A percentile compares a stretch with the other conserved stretches of the same genome.
Evolutionary conservation across 225 moss, liverwort and hornwort genomes (phyloP).

Genomic region (Pseudoscleropodium purum): DNA sequence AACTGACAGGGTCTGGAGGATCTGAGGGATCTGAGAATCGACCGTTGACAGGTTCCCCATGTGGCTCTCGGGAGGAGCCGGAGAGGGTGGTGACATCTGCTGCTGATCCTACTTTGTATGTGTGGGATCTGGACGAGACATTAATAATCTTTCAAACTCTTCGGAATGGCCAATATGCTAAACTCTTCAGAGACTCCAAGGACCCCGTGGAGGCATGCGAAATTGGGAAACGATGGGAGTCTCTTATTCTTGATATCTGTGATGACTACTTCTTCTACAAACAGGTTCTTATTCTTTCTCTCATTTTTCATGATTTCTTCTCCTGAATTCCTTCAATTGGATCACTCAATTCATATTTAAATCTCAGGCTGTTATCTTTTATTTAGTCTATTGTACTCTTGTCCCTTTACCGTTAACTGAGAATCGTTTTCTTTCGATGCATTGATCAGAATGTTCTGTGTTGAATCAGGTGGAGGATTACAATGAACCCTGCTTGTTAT

Average conservation of each 20-base stretch:
- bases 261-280: conserved; percentile 36
- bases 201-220: conserved; percentile 9
- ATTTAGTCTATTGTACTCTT: neutral
- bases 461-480: conserved; percentile 41
- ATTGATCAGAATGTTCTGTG: neutral
- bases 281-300: neutral
- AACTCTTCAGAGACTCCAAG: conserved; percentile 19
- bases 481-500: conserved; percentile 31
- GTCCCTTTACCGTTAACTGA: neutral
- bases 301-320: neutral
- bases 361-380: too few relatives aligned
- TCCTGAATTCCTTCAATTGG: neutral
- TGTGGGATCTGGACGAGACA: conserved; percentile 45
- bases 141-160: conserved; percentile 41
- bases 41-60: neutral
- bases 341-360: neutral
- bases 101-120: conserved; percentile 21
- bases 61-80: neutral
- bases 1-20: neutral
- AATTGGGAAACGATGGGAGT: conserved; percentile 37
- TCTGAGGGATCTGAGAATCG: neutral
- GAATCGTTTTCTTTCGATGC: neutral
- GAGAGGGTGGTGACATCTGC: neutral
- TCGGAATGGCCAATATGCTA: conserved; percentile 20
- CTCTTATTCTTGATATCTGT: conserved; percentile 29